phyloP scores from a whole-genome alignment of 2,329 filamentous ascomycete species.

The Didymella keratinophila region DNA sequence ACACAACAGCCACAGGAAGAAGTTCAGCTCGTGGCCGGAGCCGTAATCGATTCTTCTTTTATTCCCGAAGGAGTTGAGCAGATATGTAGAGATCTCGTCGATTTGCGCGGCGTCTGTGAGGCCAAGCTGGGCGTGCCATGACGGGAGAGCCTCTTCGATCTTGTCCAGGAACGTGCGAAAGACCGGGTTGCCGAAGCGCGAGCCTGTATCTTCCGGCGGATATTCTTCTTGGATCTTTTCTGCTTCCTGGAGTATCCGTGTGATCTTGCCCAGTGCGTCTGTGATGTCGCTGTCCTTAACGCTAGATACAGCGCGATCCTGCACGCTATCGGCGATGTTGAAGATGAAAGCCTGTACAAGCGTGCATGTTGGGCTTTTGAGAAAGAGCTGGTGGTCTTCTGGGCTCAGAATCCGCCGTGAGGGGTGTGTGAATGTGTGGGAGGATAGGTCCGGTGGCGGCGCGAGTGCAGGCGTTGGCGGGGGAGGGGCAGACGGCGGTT shows the following conservation, averaged over 20 bases:
- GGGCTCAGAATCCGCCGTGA: conserved; percentile 81
- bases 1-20: conserved; percentile 95
- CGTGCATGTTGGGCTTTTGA: conserved; percentile 75
- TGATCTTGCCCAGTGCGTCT: conserved; percentile 67
- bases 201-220: conserved; percentile 87
- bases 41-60: conserved; percentile 87
- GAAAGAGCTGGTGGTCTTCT: conserved; percentile 82
- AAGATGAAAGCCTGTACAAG: conserved; percentile 88
- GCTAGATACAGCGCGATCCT: conserved; percentile 70
- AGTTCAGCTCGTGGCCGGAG: conserved; percentile 96
- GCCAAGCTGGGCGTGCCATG: conserved; percentile 71
- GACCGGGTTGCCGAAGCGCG: conserved; percentile 91
- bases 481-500: conserved; percentile 59
- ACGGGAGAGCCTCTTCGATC: conserved; percentile 55
- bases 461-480: conserved; percentile 80
- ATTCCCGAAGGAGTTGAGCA: conserved; percentile 86
- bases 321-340: conserved; percentile 80
- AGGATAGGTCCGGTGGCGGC: conserved; percentile 68
- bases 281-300: conserved; percentile 68
- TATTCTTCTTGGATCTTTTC: conserved; percentile 71
- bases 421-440: conserved; percentile 70
- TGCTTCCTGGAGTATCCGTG: conserved; percentile 74
- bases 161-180: conserved; percentile 84
- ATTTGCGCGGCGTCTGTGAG: conserved; percentile 63
- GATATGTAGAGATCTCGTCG: conserved; percentile 78